A percentile compares a stretch with the other conserved stretches of the same genome.
phyloP scores from a whole-genome alignment of 176 grass and related monocot genomes.

The Canna indica region DNA sequence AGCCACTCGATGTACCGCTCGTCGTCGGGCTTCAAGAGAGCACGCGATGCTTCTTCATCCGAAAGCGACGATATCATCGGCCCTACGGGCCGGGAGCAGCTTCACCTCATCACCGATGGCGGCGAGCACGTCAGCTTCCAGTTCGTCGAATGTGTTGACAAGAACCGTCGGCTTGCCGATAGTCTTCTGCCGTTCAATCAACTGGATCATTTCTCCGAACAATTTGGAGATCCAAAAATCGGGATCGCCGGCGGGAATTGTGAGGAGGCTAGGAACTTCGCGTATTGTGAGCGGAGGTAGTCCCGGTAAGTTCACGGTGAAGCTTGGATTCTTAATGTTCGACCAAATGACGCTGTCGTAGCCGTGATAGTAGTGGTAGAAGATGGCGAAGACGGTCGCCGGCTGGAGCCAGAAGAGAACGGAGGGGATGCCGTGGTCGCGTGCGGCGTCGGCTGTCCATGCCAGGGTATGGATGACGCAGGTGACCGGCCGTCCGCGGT shows the following conservation, averaged over 20 bases:
- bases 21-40: conserved; percentile 1
- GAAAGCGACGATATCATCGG: conserved; percentile 22
- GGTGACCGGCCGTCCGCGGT: conserved; percentile 27
- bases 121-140: conserved; percentile 27
- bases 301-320: conserved; percentile 26
- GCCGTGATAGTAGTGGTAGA: conserved; percentile 51
- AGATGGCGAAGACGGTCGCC: conserved; percentile 22
- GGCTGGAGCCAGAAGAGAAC: conserved; percentile 49
- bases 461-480: conserved; percentile 26
- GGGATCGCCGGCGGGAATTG: neutral
- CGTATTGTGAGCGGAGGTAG: conserved; percentile 17
- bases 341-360: conserved; percentile 10
- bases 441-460: conserved; percentile 19
- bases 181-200: neutral
- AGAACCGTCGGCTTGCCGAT: conserved; percentile 18
- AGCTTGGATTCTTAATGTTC: neutral
- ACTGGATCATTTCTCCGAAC: conserved; percentile 15
- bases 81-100: conserved; percentile 23
- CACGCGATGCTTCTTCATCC: conserved; percentile 1
- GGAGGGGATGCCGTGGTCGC: conserved; percentile 14
- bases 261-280: conserved; percentile 33
- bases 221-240: neutral
- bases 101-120: conserved; percentile 20
- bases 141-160: conserved; percentile 39
- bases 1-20: conserved; percentile 32